Evolutionary conservation across 495 filamentous ascomycete genomes (phyloP), one percentile per base, ranked within the genome.

Genomic region (Xylaria intraflava): DNA sequence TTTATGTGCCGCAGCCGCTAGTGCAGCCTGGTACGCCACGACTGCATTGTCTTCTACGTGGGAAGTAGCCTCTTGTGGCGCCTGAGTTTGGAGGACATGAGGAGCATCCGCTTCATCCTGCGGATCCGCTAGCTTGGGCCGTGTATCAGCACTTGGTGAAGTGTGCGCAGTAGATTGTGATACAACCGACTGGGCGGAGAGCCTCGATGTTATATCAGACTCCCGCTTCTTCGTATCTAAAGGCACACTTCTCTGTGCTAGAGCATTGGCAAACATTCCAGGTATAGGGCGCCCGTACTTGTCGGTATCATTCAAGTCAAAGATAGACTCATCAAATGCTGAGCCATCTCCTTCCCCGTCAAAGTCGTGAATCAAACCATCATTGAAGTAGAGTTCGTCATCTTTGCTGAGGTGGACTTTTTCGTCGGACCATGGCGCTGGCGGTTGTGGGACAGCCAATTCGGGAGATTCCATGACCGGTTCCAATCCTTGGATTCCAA

Each of bases 341-440:
- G 71, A 71, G 26, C 76, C 78, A 35, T 81, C 78, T 23, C 69
- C 73, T 9, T 79, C 74, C 1, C 69, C 68, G 24, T 62, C 59
- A 44, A 78, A 78, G 42, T 74, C 83, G 59, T 75, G 70, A 1
- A 69, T 69, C 40, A 89, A 72, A 2, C 88, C 89, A 58, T 90
- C 86, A 51, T 91, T 84, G 55, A 87, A 93, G 61, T 93, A 93
- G 38, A 93, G 67, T 52, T 92, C 88, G 58, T 92, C 88, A 27
- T 83, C 80, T 26, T 81, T 73, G 16, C 69, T 56, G 30, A 70
- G 51, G 24, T 53, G 33, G 51, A 47, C 22, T 54, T 51, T 46
- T 12, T 47, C 33, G 46, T 63, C 35, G 56, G 55, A 48, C 48
- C 43, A 47, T 29, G 43, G 55, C 2, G 35, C 35, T n/a, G 35